Base-by-base conservation (phyloP, 169 alveolate genomes). In the Fabrea salina region DNA sequence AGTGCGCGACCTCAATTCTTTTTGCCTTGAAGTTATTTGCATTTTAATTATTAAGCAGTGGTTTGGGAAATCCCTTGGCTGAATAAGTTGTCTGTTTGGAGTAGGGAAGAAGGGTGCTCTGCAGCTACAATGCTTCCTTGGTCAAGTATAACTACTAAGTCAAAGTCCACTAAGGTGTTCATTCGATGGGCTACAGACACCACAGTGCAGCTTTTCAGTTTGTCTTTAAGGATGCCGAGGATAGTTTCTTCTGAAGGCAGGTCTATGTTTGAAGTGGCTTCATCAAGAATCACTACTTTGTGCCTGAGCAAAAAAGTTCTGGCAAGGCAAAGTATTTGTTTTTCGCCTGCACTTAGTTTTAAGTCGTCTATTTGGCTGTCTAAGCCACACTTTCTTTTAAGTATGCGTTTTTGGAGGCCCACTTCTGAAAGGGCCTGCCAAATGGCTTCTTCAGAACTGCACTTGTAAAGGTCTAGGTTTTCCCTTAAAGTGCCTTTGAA, bases 131-230 rank as follows among this genome's bases (percentile, higher is more conserved):
- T n/a, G 57, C 77, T 89, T 71, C 80, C 80, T 32, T 72, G 16
- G 13, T 51, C 47, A 8, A 72, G 22, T 22, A 50, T 19, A 32
- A 72, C 51, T 11, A 72, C 25, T 13, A 78, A 82, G 82, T 93
- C 96, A 54, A 82, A 88, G 84, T 90, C 88, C 4, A 86, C 72
- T 40, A 95, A 87, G 3, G 96, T 91, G 39, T 95, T 86, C 16
- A 93, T 82, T 53, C 95, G 82, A 82, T 95, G 98, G 22, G 97
- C 98, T 61, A 95, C 89, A 1, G 95, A 87, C 43, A 95, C 79
- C 64, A 90, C 88, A 7, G 98, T 95, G 22, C 93, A 85, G 40
- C 82, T 91, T 44, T 68, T 51, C 58, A 91, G 91, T 7, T 87
- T 86, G 44, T 71, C 44, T 40, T 70, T 78, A 37, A 91, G 76